A percentile compares a stretch with the other conserved stretches of the same genome.
phyloP scores from a whole-genome alignment of 2,329 filamentous ascomycete species.

The Pseudogymnoascus sp. region DNA sequence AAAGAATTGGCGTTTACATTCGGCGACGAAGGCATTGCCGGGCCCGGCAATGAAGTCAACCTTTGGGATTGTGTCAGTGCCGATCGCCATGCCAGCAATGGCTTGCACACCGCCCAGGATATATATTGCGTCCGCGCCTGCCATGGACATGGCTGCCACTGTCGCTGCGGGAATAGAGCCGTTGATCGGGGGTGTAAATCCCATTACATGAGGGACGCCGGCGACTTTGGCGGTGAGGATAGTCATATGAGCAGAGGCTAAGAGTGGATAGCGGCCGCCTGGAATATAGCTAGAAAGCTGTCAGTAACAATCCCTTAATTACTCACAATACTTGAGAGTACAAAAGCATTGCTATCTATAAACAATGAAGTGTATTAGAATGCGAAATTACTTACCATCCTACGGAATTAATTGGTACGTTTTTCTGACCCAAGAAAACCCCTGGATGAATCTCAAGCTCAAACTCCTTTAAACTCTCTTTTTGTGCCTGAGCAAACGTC shows the following conservation, averaged over 20 bases:
- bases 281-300: not conserved
- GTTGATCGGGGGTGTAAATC: constrained; percentile 42
- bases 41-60: constrained; percentile 45
- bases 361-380: not conserved
- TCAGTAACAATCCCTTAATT: not conserved
- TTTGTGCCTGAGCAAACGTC: constrained; percentile 39
- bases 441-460: constrained; percentile 42
- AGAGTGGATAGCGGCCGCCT: constrained; percentile 30
- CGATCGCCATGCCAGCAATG: constrained; percentile 42
- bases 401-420: constrained; percentile 38
- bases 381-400: constrained; percentile 34
- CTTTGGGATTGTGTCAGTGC: constrained; percentile 39
- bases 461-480: constrained; percentile 38
- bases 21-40: constrained; percentile 46
- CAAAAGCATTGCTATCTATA: not conserved
- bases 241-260: constrained; percentile 47
- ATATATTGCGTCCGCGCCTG: constrained; percentile 42
- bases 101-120: constrained; percentile 45
- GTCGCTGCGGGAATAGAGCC: constrained; percentile 40
- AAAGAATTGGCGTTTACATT: constrained; percentile 44
- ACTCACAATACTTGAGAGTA: not conserved
- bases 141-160: constrained; percentile 41
- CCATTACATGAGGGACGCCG: constrained; percentile 41
- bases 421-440: constrained; percentile 42
- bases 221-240: constrained; percentile 46